These are phyloP conservation scores for Halenospora varia DNA, from an alignment of 495 filamentous ascomycete genomes.

Conservation along the genomic window DNA sequence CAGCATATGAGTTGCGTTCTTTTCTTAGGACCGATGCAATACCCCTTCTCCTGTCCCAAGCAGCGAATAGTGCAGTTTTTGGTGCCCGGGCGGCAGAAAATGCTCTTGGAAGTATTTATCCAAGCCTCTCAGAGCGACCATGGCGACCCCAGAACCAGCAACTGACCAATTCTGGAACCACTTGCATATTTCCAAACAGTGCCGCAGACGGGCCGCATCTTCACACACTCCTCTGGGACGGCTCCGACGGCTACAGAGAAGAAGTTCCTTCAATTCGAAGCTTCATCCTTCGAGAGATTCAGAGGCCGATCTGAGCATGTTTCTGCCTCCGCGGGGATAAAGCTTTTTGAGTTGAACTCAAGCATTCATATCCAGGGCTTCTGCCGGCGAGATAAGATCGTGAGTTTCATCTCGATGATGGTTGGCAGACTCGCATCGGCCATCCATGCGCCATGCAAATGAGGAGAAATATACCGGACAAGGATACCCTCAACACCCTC, in stretches of 20 bases:
- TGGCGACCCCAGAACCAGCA: constrained; percentile 12
- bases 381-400: background rate
- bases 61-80: constrained; percentile 2
- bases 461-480: constrained; percentile 15
- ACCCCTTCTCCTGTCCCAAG: too few relatives aligned
- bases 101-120: background rate
- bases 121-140: background rate
- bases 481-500: constrained; percentile 9
- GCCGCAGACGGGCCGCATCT: constrained; percentile 19
- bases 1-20: too few relatives aligned
- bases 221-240: background rate
- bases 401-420: background rate
- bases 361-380: too few relatives aligned
- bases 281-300: background rate
- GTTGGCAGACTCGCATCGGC: background rate
- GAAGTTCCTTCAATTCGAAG: background rate
- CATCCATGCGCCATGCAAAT: constrained; percentile 16
- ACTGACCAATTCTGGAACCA: constrained; percentile 12
- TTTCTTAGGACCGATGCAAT: too few relatives aligned
- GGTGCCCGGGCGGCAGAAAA: background rate
- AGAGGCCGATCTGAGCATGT: too few relatives aligned
- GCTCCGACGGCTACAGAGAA: background rate
- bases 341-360: too few relatives aligned
- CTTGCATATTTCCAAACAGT: constrained; percentile 23
- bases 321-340: too few relatives aligned